Base-by-base conservation (phyloP, 805 yeast genomes). In the Komagataella phaffii region DNA sequence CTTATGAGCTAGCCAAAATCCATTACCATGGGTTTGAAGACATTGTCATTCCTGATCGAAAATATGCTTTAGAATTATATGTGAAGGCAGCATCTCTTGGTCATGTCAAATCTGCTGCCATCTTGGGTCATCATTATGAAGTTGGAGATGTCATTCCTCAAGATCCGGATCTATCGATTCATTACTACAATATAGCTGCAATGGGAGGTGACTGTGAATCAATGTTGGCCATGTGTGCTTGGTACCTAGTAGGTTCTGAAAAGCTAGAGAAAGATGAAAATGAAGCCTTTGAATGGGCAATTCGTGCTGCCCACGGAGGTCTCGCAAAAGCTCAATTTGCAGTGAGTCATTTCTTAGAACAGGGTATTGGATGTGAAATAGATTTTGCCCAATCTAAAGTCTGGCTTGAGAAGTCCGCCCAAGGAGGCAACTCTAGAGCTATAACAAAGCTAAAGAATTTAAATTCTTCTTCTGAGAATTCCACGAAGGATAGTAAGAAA, bases 211-310 rank as follows among this genome's bases (percentile, higher is more conserved):
- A 93, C 64, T 77, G 95, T 1, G 81, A 78, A 49, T 83, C 96
- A 8, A 93, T 91, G 96, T 72, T 91, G 60, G 90, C 96, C 1
- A 73, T 91, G 70, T 90, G 97, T 65, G 96, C 97, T 1, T 93
- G 98, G 97, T 93, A 91, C 64, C 72, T 91, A 65, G 84, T 88
- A 24, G 99, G 99, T 0, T 82, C 87, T 40, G 90, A 85, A 40
- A 90, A 93, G n/a, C 74, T 93, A 58, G 83, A 81, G 7, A 77
- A 78, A 55, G 91, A 90, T 64, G 85, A 83, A 51, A 76, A 70
- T 51, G 96, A 90, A 66, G 95, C 97, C 1, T 91, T 83, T 64
- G 93, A 88, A 59, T 93, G 98, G 98, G 97, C 97, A 1, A 70
- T 78, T 51, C 74, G 87, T 56, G 91, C 98, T 0, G 97, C 98